These are phyloP conservation scores for Cutaneotrichosporon sp. DNA, from an alignment of 1,284 basidiomycete genomes.

Conservation along the genomic window DNA sequence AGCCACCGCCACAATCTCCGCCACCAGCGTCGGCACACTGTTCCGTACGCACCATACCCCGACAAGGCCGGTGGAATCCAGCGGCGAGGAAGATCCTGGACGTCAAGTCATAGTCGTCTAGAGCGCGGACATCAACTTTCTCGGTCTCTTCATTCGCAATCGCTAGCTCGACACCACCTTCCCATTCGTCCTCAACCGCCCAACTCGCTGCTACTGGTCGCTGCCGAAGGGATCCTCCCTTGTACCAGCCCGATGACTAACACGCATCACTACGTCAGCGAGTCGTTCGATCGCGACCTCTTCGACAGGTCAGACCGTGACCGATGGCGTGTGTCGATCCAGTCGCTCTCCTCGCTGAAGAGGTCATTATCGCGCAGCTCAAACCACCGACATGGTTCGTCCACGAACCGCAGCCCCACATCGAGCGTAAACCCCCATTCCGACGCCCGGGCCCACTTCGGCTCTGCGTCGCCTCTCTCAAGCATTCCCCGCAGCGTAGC, in stretches of 20 bases:
- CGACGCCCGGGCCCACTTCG: slow-evolving; percentile 60
- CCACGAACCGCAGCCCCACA: background rate
- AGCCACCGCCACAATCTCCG: slow-evolving; percentile 1
- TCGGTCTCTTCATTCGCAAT: background rate
- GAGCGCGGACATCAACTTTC: background rate
- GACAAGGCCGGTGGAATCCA: background rate
- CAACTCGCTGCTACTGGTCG: background rate
- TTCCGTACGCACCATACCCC: background rate
- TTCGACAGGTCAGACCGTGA: slow-evolving; percentile 4
- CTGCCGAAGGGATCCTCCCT: background rate
- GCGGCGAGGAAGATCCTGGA: background rate
- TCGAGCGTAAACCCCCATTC: slow-evolving; percentile 55
- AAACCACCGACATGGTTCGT: background rate
- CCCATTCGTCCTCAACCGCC: background rate
- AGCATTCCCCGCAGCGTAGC: background rate
- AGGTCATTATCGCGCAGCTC: slow-evolving; percentile 3
- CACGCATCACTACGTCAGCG: background rate
- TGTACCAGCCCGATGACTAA: background rate
- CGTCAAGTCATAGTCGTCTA: background rate
- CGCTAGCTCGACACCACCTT: background rate
- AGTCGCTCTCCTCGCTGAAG: background rate
- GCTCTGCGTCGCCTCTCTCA: background rate
- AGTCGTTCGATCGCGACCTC: slow-evolving; percentile 5
- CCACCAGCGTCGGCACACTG: background rate
- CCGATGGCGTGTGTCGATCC: background rate